Percentiles rank a stretch among this genome's conserved stretches.
Conservation (phyloP, 306 rosid species). For the Prunus mongolica region DNA sequence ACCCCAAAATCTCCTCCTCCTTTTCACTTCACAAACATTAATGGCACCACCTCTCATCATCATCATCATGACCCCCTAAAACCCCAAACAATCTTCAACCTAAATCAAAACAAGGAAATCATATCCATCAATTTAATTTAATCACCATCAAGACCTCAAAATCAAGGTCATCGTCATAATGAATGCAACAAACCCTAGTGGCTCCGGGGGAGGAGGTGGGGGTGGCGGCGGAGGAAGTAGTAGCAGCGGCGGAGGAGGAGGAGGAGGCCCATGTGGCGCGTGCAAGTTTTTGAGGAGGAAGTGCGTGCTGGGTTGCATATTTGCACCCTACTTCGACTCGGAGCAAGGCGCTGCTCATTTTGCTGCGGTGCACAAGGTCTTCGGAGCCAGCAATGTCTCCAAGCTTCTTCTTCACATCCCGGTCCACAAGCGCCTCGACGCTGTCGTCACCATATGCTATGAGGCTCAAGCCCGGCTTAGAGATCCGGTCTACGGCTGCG, state of each 20-base stretch:
- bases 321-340: slow-evolving; percentile 90
- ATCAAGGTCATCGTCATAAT: slow-evolving; percentile 19
- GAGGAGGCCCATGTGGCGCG: slow-evolving; percentile 82
- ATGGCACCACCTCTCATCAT: slow-evolving; percentile 3
- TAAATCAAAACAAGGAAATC: neutral
- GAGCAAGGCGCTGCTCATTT: slow-evolving; percentile 89
- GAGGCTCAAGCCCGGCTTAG: slow-evolving; percentile 89
- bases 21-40: neutral
- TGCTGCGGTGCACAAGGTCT: slow-evolving; percentile 91
- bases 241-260: slow-evolving; percentile 9
- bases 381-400: slow-evolving; percentile 95
- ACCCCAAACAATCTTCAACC: too few relatives aligned
- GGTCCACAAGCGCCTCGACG: slow-evolving; percentile 68
- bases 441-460: slow-evolving; percentile 82
- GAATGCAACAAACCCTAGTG: slow-evolving; percentile 55
- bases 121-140: neutral
- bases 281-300: slow-evolving; percentile 86
- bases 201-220: neutral
- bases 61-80: neutral
- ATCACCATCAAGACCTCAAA: neutral
- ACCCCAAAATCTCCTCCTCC: slow-evolving; percentile 30
- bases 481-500: slow-evolving; percentile 94
- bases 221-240: slow-evolving; percentile 15
- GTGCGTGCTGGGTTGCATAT: slow-evolving; percentile 74
- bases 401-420: slow-evolving; percentile 77